A percentile compares a stretch with the other conserved stretches of the same genome.
These are phyloP conservation scores for Coleophoma cylindrospora DNA, from an alignment of 2,329 filamentous ascomycete species.

Conservation along the genomic window DNA sequence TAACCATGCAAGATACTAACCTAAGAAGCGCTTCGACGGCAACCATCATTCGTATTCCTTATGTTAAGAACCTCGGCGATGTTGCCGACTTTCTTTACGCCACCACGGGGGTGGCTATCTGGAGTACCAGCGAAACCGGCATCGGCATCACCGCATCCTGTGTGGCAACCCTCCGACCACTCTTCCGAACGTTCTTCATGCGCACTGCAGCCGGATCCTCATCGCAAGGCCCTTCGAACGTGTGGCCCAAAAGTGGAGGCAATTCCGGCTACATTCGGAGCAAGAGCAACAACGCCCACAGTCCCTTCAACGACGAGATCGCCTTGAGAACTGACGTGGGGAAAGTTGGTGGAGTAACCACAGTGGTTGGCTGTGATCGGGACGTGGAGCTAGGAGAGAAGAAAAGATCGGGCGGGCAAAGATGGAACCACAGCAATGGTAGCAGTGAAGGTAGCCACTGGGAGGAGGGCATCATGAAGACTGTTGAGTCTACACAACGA, in stretches of 20 bases:
- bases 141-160: constrained; percentile 34
- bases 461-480: background rate
- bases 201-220: constrained; percentile 9
- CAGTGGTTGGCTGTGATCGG: constrained; percentile 9
- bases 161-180: constrained; percentile 32
- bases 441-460: background rate
- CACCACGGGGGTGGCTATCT: constrained; percentile 35
- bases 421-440: background rate
- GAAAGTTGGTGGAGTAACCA: constrained; percentile 10
- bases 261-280: constrained; percentile 8
- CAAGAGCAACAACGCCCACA: constrained; percentile 2
- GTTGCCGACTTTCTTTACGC: constrained; percentile 32
- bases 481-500: background rate
- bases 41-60: constrained; percentile 36
- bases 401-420: background rate
- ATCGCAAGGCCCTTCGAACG: background rate
- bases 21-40: constrained; percentile 31
- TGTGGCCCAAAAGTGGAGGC: constrained; percentile 4
- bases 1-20: background rate
- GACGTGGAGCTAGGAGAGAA: background rate
- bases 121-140: constrained; percentile 35
- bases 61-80: constrained; percentile 29
- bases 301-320: constrained; percentile 6
- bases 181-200: constrained; percentile 22
- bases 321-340: constrained; percentile 12